Base-by-base conservation (phyloP, 768 basidiomycete genomes). In the Termitomyces eurrhizus region DNA sequence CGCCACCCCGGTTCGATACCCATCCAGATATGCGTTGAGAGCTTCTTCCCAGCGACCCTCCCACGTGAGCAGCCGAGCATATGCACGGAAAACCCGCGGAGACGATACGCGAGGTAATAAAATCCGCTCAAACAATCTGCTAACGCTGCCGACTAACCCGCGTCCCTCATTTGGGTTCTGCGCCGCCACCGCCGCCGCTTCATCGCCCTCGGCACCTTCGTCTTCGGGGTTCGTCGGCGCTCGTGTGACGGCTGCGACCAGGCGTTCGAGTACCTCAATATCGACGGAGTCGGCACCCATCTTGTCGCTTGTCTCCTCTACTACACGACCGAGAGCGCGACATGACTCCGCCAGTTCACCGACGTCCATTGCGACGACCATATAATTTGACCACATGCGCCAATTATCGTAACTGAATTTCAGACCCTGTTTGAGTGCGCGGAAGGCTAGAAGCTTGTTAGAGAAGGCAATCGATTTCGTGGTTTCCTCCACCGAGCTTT, bases 341-440 rank as follows among this genome's bases (percentile, higher is more conserved):
- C 86, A 88, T 0, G 93, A 88, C 69, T 99, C 96, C 1, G 85
- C 79, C 52, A 98, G 80, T 70, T 98, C 95, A 7, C 95, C 96
- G 21, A 98, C 90, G 65, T 98, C 94, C 73, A 97, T 80, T 4
- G 92, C 83, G 32, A 98, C 88, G 68, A 97, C 79, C 89, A 93
- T 95, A 78, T 95, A 98, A 78, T 99, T 99, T 62, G 82, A 81
- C 97, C 97, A 99, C 91, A 99, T 95, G 21, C 93, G 84, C 95
- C 96, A 98, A 69, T 94, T 95, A 32, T 92, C 88, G 71, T 93
- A 91, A 52, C 84, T 83, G 72, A 83, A 85, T 66, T 87, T 88
- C 62, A 98, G 81, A 1, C 97, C 95, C 62, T 93, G 91, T 65
- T 90, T 89, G 32, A 99, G 87, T 2, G 97, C 96, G 18, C 88